A percentile compares a stretch with the other conserved stretches of the same genome.
Evolutionary conservation across 2,329 filamentous ascomycete species (phyloP).

Genomic region (Hymenoscyphus repandus): DNA sequence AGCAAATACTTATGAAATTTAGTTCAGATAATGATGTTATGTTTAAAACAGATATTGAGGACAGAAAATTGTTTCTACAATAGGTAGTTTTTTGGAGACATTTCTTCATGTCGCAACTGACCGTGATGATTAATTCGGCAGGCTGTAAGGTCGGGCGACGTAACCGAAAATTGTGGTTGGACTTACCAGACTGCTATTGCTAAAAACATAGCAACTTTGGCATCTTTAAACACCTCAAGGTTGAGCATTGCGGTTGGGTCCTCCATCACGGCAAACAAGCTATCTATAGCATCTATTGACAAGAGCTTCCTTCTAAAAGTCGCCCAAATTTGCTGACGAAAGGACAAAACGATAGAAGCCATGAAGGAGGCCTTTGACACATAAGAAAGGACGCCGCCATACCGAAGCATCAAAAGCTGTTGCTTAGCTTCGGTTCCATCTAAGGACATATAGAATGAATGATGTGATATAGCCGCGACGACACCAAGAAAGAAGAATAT

Average conservation of each 20-base stretch:
- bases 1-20: neutral
- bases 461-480: neutral
- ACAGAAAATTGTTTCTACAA: too few relatives aligned
- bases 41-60: too few relatives aligned
- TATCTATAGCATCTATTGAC: slow-evolving; percentile 1
- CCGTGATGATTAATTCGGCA: too few relatives aligned
- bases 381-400: slow-evolving; percentile 2
- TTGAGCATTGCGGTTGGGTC: neutral
- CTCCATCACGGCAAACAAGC: slow-evolving; percentile 5
- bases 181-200: slow-evolving; percentile 5
- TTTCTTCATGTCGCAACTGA: too few relatives aligned
- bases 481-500: slow-evolving; percentile 1
- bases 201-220: slow-evolving; percentile 5
- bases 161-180: neutral
- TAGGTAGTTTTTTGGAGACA: too few relatives aligned
- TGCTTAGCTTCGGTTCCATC: neutral
- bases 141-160: neutral
- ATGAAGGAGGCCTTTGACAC: slow-evolving; percentile 3
- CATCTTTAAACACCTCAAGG: neutral
- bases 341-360: slow-evolving; percentile 4
- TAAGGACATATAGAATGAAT: neutral
- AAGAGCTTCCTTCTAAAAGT: slow-evolving; percentile 2
- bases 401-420: neutral
- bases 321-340: slow-evolving; percentile 6
- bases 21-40: too few relatives aligned